Evolutionary conservation across 352 stramenopile species (phyloP).

Genomic region (Phytophthora constricta): DNA sequence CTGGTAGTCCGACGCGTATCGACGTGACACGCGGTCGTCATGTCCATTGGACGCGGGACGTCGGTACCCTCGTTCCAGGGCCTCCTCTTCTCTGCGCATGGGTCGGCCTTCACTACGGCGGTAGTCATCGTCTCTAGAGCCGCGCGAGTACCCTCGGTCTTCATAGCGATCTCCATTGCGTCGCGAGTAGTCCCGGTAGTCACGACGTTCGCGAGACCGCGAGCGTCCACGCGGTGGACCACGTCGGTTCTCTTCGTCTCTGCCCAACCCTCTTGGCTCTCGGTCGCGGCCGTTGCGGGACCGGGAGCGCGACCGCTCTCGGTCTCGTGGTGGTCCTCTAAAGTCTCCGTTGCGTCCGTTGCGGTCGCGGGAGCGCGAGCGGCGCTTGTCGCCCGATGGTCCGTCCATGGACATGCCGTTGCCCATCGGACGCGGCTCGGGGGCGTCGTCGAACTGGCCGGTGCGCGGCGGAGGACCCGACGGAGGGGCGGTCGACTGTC

Average conservation of each 20-base stretch:
- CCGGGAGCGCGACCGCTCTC: slow-evolving; percentile 36
- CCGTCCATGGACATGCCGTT: slow-evolving; percentile 27
- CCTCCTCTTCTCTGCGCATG: slow-evolving; percentile 37
- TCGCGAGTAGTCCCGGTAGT: slow-evolving; percentile 28
- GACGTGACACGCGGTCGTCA: slow-evolving; percentile 62
- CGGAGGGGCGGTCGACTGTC: slow-evolving; percentile 6
- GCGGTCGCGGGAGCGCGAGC: slow-evolving; percentile 31
- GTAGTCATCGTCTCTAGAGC: slow-evolving; percentile 27
- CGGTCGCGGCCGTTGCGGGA: slow-evolving; percentile 25
- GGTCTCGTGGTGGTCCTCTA: slow-evolving; percentile 20
- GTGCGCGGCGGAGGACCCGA: slow-evolving; percentile 42
- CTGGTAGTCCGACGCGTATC: slow-evolving; percentile 55
- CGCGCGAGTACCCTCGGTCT: slow-evolving; percentile 43
- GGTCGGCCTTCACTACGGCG: slow-evolving; percentile 25
- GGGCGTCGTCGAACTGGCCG: slow-evolving; percentile 77
- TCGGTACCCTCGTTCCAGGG: slow-evolving; percentile 46
- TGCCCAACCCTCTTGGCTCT: slow-evolving; percentile 19
- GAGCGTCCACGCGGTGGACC: slow-evolving; percentile 23
- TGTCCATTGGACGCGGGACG: slow-evolving; percentile 47
- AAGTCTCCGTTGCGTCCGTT: slow-evolving; percentile 22
- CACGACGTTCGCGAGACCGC: slow-evolving; percentile 32
- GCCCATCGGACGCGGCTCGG: slow-evolving; percentile 25
- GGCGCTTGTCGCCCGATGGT: slow-evolving; percentile 26
- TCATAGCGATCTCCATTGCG: slow-evolving; percentile 40
- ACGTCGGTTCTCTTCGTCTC: slow-evolving; percentile 28